Conservation (phyloP, 768 basidiomycete species). For the Cystofilobasidium macerans region DNA sequence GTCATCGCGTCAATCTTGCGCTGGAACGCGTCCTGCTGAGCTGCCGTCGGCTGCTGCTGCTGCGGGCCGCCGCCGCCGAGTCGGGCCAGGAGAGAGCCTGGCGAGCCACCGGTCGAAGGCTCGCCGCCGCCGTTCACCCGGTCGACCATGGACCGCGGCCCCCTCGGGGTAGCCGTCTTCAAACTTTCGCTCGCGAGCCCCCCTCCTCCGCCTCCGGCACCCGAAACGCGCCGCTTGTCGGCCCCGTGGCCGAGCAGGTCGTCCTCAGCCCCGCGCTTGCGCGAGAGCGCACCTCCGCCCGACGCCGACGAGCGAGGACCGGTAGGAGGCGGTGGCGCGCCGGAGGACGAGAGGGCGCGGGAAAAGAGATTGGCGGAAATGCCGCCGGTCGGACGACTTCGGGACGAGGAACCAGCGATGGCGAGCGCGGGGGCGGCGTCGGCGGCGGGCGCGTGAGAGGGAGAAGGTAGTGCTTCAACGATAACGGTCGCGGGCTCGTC, state of each 20-base stretch:
- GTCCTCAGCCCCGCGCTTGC: background rate
- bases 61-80: background rate
- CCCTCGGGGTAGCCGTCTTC: no score
- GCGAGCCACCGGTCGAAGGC: background rate
- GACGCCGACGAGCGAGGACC: no score
- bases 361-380: background rate
- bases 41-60: background rate
- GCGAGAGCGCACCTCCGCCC: background rate
- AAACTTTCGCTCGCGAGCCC: no score
- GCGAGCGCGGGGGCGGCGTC: conserved; percentile 3
- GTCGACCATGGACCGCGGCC: no score
- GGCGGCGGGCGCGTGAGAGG: background rate
- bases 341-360: conserved; percentile 4
- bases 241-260: no score
- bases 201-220: no score
- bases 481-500: no score
- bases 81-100: background rate
- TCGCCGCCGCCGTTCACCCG: no score
- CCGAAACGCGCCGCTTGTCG: no score
- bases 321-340: background rate
- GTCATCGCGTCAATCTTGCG: conserved; percentile 19
- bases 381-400: background rate
- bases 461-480: background rate
- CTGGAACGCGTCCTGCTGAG: conserved; percentile 20
- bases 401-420: background rate